Evolutionary conservation across 352 stramenopile species (phyloP).

Genomic region (Phytophthora pseudosyringae): DNA sequence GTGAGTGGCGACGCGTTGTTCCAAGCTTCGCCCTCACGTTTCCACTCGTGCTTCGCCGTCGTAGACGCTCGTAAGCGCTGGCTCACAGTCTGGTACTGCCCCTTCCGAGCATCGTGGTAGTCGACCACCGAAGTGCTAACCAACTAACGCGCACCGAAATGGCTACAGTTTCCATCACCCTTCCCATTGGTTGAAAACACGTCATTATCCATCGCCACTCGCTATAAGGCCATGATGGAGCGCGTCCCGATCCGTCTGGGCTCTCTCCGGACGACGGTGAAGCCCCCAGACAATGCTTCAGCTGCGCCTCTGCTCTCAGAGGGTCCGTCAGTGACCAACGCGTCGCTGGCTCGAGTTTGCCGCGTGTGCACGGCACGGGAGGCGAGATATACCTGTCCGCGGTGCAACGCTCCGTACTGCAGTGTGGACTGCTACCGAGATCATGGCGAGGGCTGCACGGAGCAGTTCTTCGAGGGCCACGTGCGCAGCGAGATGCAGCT

Average conservation of each 20-base stretch:
- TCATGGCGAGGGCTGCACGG: slow-evolving; percentile 75
- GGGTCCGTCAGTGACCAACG: slow-evolving; percentile 19
- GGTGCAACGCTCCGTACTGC: slow-evolving; percentile 84
- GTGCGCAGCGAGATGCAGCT: slow-evolving; percentile 65
- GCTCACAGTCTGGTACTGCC: slow-evolving; percentile 66
- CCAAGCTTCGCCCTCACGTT: slow-evolving; percentile 41
- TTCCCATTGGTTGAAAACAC: slow-evolving; percentile 36
- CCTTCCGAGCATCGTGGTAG: slow-evolving; percentile 64
- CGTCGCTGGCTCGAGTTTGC: slow-evolving; percentile 61
- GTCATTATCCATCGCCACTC: slow-evolving; percentile 13
- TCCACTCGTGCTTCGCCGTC: slow-evolving; percentile 75
- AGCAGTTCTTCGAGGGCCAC: slow-evolving; percentile 81
- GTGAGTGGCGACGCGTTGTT: slow-evolving; percentile 49
- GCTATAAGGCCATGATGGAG: slow-evolving; percentile 39
- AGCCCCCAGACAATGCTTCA: slow-evolving; percentile 23
- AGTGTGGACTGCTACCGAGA: slow-evolving; percentile 77
- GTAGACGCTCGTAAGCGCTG: slow-evolving; percentile 73
- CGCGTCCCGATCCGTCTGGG: slow-evolving; percentile 74
- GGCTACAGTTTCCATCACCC: slow-evolving; percentile 16
- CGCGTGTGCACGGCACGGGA: slow-evolving; percentile 64
- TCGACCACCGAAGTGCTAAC: slow-evolving; percentile 15
- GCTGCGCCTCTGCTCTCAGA: slow-evolving; percentile 5
- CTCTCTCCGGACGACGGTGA: slow-evolving; percentile 51
- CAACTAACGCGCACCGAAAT: slow-evolving; percentile 32
- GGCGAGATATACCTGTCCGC: slow-evolving; percentile 84